These are phyloP conservation scores for Rosa persica DNA, from an alignment of 306 rosid species.

Conservation along the genomic window DNA sequence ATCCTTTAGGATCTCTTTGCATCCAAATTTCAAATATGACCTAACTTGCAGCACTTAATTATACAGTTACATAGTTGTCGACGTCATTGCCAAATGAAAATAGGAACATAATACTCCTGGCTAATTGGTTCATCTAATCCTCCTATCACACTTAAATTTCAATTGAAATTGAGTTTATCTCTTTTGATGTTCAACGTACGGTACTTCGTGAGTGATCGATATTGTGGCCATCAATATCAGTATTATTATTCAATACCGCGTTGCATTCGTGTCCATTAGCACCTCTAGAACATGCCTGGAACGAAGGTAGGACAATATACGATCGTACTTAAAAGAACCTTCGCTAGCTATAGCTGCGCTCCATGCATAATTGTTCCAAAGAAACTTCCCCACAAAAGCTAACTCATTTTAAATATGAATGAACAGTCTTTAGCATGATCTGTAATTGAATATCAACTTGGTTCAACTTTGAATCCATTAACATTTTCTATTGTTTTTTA, in stretches of 20 bases:
- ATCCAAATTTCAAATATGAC: background rate
- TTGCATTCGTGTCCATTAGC: constrained; percentile 15
- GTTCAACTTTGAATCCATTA: background rate
- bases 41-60: background rate
- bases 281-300: background rate
- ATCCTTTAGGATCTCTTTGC: background rate
- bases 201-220: background rate
- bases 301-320: background rate
- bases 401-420: background rate
- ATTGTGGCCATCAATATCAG: constrained; percentile 3
- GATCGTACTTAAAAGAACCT: background rate
- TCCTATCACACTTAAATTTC: background rate
- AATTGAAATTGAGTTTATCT: background rate
- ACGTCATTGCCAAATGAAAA: background rate
- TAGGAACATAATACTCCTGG: background rate
- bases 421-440: background rate
- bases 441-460: background rate
- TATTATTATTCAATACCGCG: background rate
- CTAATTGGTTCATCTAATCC: background rate
- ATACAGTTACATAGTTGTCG: background rate
- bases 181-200: background rate
- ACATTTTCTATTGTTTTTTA: background rate
- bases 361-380: background rate
- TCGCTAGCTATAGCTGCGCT: background rate
- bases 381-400: background rate